phyloP scores from a whole-genome alignment of 1,284 basidiomycete genomes.

The Moesziomyces sp. region DNA sequence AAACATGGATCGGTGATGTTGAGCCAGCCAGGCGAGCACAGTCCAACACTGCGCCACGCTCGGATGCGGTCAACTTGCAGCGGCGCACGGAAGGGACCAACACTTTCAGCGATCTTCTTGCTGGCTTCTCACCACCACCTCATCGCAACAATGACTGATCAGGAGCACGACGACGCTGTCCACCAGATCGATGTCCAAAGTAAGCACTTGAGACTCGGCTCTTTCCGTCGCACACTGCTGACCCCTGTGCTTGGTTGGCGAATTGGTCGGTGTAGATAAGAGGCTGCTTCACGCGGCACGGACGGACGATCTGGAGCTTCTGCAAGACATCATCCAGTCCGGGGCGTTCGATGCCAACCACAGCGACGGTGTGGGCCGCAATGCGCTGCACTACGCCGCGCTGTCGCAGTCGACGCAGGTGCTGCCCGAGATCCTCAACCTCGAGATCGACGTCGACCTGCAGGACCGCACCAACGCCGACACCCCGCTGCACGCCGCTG shows the following conservation, averaged over 20 bases:
- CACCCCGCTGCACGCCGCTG: constrained; percentile 85
- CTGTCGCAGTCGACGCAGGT: constrained; percentile 50
- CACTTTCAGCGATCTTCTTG: constrained; percentile 14
- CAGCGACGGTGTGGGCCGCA: constrained; percentile 61
- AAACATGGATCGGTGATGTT: no score
- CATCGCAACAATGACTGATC: constrained; percentile 29
- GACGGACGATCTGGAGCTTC: constrained; percentile 58
- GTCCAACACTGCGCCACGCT: constrained; percentile 11
- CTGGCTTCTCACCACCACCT: background rate
- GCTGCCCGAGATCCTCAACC: constrained; percentile 58
- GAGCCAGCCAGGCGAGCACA: constrained; percentile 3
- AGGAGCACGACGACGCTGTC: constrained; percentile 35
- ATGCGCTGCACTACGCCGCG: constrained; percentile 64
- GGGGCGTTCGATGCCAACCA: constrained; percentile 59
- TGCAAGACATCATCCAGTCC: constrained; percentile 51
- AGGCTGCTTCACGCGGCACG: constrained; percentile 56
- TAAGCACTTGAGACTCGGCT: constrained; percentile 4
- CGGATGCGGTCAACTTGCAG: background rate
- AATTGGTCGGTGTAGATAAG: constrained; percentile 41
- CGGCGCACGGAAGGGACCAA: constrained; percentile 9
- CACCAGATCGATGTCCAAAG: constrained; percentile 49
- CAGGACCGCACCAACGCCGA: constrained; percentile 79
- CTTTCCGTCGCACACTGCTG: background rate
- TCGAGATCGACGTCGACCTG: constrained; percentile 81
- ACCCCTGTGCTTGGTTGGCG: background rate